Evolutionary conservation across 2,329 filamentous ascomycete species (phyloP), one percentile per base, ranked within the genome.

Genomic region (Claviceps sp.): DNA sequence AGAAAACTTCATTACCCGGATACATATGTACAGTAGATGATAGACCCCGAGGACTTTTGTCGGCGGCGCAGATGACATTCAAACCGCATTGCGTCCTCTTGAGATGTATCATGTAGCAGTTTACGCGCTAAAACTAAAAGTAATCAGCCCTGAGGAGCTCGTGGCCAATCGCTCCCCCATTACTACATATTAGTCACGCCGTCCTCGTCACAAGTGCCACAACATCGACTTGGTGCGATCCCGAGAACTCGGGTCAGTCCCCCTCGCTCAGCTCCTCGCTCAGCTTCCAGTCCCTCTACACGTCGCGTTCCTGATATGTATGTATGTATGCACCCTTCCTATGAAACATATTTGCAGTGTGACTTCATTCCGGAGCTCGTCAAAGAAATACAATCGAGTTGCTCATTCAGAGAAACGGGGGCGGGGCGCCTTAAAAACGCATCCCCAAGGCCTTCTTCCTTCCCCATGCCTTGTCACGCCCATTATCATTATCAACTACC

Each of bases 401-500:
- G 16, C 36, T 38, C 29, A 29, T 39, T 22, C 34, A 45, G 17
- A 8, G 22, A 44, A 11, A 16, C 14, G 9, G 13, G 13, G 47
- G 20, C n/a, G n/a, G 16, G 7, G 8, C 34, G 40, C 20, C 42
- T 37, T 16, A 34, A 37, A 23, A 3, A 2, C 14, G 29, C 29
- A 34, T 34, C 14, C 17, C 11, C 23, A 39, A 50, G n/a, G 8
- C 23, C 20, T 20, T 20, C 20, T 20, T 20, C 34, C 37, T 34
- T n/a, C 5, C n/a, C 42, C 29, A 5, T 29, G 8, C 26, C 26
- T 40, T 45, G 16, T 44, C 22, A 38, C 45, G 48, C 43, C 51
- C 47, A 57, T 57, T 57, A 57, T 39, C 49, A 58, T 58, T 58
- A 58, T 47, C 45, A 50, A 55, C 52, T 54, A 56, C 42, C 34